These are phyloP conservation scores for Hypoxylon lienhwacheense DNA, from an alignment of 495 filamentous ascomycete genomes.

Conservation along the genomic window DNA sequence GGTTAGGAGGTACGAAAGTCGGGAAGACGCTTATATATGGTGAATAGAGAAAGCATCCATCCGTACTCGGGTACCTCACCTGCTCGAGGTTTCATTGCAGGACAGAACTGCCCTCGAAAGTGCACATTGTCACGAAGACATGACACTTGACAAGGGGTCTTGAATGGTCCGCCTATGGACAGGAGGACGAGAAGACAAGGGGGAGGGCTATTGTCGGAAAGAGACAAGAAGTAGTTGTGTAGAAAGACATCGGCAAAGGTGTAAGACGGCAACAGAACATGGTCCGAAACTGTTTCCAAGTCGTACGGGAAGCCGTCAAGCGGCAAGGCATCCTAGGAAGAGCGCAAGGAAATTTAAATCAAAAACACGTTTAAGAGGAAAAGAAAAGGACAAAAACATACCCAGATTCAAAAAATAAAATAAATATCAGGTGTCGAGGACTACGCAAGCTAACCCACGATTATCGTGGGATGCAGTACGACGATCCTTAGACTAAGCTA, in stretches of 20 bases:
- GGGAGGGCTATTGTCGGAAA: conserved; percentile 32
- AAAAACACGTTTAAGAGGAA: conserved; percentile 18
- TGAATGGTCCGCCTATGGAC: conserved; percentile 25
- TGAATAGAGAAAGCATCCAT: conserved; percentile 5
- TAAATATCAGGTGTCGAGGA: not conserved
- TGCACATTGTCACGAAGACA: conserved; percentile 31
- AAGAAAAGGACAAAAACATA: too few relatives aligned
- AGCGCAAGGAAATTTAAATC: conserved; percentile 3
- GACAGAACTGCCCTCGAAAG: conserved; percentile 15
- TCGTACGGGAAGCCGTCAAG: conserved; percentile 22
- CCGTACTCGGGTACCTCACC: conserved; percentile 10
- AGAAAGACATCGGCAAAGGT: conserved; percentile 16
- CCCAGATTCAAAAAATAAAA: too few relatives aligned
- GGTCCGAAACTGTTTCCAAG: conserved; percentile 21
- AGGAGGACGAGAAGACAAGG: conserved; percentile 19
- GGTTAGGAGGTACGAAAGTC: conserved; percentile 6
- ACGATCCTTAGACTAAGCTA: conserved; percentile 5
- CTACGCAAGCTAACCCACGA: conserved; percentile 1
- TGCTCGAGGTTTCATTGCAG: conserved; percentile 28
- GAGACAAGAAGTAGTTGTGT: conserved; percentile 6
- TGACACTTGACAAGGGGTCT: conserved; percentile 25
- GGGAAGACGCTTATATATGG: conserved; percentile 7
- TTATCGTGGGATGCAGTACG: not conserved
- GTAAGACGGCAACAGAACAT: conserved; percentile 30
- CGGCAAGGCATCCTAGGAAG: conserved; percentile 15